Conservation (phyloP, 495 filamentous ascomycete genomes). For the Penicillium silybi region DNA sequence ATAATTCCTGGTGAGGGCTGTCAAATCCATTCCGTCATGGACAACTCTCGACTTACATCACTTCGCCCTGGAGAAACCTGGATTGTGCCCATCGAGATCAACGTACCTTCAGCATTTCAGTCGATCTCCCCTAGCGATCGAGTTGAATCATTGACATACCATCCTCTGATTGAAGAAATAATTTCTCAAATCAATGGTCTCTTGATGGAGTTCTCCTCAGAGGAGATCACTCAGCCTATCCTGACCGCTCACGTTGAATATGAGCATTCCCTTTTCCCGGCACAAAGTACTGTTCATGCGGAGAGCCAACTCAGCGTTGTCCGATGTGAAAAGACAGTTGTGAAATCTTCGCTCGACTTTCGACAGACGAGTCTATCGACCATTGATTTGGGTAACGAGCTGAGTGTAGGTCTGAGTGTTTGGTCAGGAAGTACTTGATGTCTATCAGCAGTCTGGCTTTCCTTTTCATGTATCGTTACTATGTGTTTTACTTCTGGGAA, state of each 20-base stretch:
- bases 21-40: conserved; percentile 8
- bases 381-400: not conserved
- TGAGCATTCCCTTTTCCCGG: conserved; percentile 19
- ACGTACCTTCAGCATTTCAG: conserved; percentile 6
- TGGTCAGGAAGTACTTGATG: not conserved
- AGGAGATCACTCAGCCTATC: conserved; percentile 11
- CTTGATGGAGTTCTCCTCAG: conserved; percentile 9
- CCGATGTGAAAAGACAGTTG: not conserved
- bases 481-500: not conserved
- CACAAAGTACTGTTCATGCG: conserved; percentile 6
- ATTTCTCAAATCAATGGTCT: conserved; percentile 17
- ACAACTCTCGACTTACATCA: conserved; percentile 3
- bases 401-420: not conserved
- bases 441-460: not conserved
- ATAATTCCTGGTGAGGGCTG: conserved; percentile 11
- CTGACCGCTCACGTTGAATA: conserved; percentile 18
- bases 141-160: not conserved
- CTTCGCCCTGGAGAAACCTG: conserved; percentile 25
- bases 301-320: conserved; percentile 18
- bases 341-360: not conserved
- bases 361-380: not conserved
- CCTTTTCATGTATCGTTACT: not conserved
- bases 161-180: conserved; percentile 13
- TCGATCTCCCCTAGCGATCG: not conserved
- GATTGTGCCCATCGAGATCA: conserved; percentile 15